These are phyloP conservation scores for Schrenkiella parvula DNA, from an alignment of 345 rosid genomes.

Conservation along the genomic window DNA sequence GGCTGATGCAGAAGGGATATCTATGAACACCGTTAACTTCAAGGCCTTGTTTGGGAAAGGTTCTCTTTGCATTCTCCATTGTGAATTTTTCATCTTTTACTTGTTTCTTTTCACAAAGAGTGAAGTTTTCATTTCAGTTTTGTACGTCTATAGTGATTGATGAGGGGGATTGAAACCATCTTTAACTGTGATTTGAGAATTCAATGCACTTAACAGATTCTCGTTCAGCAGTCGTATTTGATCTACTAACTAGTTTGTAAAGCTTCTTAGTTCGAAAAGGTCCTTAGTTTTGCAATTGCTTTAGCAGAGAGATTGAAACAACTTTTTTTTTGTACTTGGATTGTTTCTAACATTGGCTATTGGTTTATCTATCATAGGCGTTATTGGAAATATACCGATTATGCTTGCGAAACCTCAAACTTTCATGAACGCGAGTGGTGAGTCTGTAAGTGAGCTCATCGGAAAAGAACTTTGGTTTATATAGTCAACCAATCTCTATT, in stretches of 20 bases:
- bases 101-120: background rate
- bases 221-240: background rate
- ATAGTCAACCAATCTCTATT: background rate
- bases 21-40: conserved; percentile 56
- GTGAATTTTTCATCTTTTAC: background rate
- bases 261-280: background rate
- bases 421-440: conserved; percentile 92
- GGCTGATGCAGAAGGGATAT: conserved; percentile 86
- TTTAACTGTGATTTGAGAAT: background rate
- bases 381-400: conserved; percentile 72
- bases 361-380: conserved; percentile 43
- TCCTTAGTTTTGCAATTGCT: background rate
- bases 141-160: background rate
- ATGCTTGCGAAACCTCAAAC: conserved; percentile 97
- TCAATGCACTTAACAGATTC: background rate
- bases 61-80: conserved; percentile 5
- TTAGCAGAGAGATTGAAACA: background rate
- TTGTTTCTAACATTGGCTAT: background rate
- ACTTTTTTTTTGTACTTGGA: background rate
- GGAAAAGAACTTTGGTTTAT: conserved; percentile 16
- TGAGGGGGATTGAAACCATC: background rate
- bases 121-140: background rate
- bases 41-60: conserved; percentile 84
- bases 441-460: conserved; percentile 77
- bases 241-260: background rate